Base-by-base conservation (phyloP, 352 stramenopile species). In the Globisporangium spinosum region DNA sequence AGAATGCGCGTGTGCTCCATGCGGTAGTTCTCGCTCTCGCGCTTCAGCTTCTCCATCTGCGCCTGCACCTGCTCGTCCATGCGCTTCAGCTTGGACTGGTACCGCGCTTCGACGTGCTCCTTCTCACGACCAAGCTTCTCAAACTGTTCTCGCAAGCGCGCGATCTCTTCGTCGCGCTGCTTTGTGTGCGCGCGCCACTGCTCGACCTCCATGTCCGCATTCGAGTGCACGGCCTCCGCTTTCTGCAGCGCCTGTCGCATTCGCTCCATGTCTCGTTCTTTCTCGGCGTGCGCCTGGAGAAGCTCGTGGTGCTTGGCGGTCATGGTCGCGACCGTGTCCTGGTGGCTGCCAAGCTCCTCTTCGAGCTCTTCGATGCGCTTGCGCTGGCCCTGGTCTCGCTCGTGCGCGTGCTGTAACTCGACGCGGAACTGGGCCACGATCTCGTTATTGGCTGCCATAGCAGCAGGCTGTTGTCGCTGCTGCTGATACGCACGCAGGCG, bases 21-120 rank as follows among this genome's bases (percentile, higher is more conserved):
- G 0, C 80, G 80, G 20, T 87, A 86, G 64, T 79, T 89, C 23
- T 89, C 80, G 45, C 74, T 79, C 56, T 91, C 80, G 9, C 77
- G 68, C 23, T 83, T 72, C 10, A 89, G 56, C 67, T 83, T 74
- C 35, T 88, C 68, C 54, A 89, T 69, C 54, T 87, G 75, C 13
- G 69, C 56, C 27, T 84, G 72, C 68, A 89, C 75, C 57, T 89
- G 76, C 29, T 86, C 79, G n/a, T 91, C 83, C 76, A 89, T 87
- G 5, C 70, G 62, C 70, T 87, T 85, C 15, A 82, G 53, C 59
- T 88, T 83, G 12, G 62, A 58, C 69, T 89, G 75, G 34, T 77
- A 83, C 13, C 76, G 76, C 32, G 60, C 67, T 49, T 90, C 79
- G 34, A 73, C 47, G 1, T 68, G 60, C 57, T 84, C 75, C 56